Conservation (phyloP, 345 rosid species). For the Hirschfeldia incana region DNA sequence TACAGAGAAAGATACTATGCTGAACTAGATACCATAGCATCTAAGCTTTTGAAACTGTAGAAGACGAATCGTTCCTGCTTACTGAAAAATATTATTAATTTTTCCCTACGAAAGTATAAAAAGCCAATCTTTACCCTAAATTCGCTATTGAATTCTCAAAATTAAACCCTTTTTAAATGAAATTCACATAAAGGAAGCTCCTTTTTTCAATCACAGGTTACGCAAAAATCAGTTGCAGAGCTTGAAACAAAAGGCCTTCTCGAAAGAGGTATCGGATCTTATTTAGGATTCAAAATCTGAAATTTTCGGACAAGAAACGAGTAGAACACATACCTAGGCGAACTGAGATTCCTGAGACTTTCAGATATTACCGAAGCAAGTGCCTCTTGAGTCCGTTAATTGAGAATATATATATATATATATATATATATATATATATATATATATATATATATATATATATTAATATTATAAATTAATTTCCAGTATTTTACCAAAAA, state of each 20-base stretch:
- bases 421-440: too few species aligned
- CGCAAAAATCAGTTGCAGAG: background rate
- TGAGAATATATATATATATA: background rate
- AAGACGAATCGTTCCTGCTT: background rate
- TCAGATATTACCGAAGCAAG: background rate
- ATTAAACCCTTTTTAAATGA: background rate
- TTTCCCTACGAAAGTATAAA: background rate
- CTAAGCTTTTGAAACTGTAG: background rate
- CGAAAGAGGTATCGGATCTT: background rate
- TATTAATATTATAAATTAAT: too few species aligned
- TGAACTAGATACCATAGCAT: background rate
- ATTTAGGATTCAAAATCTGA: background rate
- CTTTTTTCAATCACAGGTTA: background rate
- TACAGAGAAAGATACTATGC: background rate
- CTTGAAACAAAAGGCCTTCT: background rate
- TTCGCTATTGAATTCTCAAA: background rate
- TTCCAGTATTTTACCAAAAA: background rate
- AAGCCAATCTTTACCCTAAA: conserved; percentile 9
- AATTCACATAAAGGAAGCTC: background rate
- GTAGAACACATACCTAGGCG: conserved; percentile 1
- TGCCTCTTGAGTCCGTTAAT: background rate
- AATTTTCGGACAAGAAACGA: background rate
- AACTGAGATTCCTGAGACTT: background rate
- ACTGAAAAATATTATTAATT: background rate
- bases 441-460: background rate